phyloP scores from a whole-genome alignment of 164 flowering plant species.

The Dillenia turbinata region DNA sequence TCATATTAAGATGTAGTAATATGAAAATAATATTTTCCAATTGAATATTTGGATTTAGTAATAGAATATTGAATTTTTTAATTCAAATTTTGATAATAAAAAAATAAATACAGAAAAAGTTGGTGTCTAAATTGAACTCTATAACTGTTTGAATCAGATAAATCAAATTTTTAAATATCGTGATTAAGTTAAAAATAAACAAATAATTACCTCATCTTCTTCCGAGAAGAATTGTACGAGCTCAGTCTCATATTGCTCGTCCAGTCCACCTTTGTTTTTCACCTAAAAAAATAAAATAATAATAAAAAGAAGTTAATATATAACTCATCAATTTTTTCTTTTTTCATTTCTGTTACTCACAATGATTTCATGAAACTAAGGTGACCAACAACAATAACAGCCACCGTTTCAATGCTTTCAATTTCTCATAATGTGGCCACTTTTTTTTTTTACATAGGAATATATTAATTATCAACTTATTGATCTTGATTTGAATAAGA shows the following conservation, averaged over 20 bases:
- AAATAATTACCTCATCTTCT: conserved; percentile 67
- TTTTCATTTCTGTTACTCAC: conserved; percentile 25
- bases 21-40: too few species aligned
- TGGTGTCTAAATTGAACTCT: too few species aligned
- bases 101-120: too few species aligned
- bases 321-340: neutral
- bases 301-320: neutral
- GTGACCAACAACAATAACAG: neutral
- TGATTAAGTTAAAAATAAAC: neutral
- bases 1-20: too few species aligned
- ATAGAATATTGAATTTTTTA: too few species aligned
- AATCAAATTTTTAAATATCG: neutral
- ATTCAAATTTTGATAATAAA: too few species aligned
- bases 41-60: too few species aligned
- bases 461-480: neutral
- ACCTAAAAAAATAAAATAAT: conserved; percentile 27
- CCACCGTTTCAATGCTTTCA: neutral
- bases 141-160: too few species aligned
- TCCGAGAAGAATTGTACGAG: conserved; percentile 62
- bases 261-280: conserved; percentile 32
- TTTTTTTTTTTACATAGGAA: neutral
- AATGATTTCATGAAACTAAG: conserved; percentile 35
- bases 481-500: too few species aligned
- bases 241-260: conserved; percentile 44
- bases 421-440: neutral